Conservation (phyloP, 768 basidiomycete genomes). For the Rhizopogon rudus region DNA sequence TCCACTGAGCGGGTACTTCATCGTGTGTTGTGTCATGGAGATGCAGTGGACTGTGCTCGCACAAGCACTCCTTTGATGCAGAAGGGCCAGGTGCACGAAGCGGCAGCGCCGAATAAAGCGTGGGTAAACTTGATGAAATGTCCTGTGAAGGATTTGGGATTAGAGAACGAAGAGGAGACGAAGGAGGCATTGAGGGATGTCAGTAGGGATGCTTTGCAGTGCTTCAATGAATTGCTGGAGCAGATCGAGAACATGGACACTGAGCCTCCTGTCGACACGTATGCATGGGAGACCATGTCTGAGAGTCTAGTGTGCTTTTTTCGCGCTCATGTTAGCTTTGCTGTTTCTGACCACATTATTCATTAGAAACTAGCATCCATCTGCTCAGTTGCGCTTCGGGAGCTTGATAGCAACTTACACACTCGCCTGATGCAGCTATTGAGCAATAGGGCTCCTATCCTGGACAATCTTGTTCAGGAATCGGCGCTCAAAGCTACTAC, state of each 20-base stretch:
- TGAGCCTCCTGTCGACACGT: conserved; percentile 79
- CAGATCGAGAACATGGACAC: conserved; percentile 83
- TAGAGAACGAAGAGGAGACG: conserved; percentile 32
- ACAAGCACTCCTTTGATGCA: conserved; percentile 44
- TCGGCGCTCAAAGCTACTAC: conserved; percentile 84
- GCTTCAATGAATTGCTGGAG: conserved; percentile 68
- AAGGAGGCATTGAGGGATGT: conserved; percentile 41
- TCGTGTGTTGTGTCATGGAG: conserved; percentile 84
- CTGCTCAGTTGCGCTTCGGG: conserved; percentile 67
- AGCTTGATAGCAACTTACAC: conserved; percentile 66
- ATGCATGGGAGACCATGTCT: conserved; percentile 90
- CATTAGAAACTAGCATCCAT: conserved; percentile 79
- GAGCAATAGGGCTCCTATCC: conserved; percentile 78
- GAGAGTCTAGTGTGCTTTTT: conserved; percentile 65
- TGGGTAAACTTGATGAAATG: conserved; percentile 67
- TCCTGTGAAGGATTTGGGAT: conserved; percentile 33
- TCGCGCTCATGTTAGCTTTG: neutral
- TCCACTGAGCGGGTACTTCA: conserved; percentile 82
- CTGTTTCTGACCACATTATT: neutral
- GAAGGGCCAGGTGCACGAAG: conserved; percentile 32
- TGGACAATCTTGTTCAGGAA: conserved; percentile 82
- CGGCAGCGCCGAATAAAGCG: conserved; percentile 79
- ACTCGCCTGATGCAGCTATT: conserved; percentile 69
- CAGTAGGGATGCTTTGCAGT: conserved; percentile 61
- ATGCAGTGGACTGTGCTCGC: conserved; percentile 83